Conservation (phyloP, 2,329 filamentous ascomycete genomes). For the Trichophyton schoenleinii region DNA sequence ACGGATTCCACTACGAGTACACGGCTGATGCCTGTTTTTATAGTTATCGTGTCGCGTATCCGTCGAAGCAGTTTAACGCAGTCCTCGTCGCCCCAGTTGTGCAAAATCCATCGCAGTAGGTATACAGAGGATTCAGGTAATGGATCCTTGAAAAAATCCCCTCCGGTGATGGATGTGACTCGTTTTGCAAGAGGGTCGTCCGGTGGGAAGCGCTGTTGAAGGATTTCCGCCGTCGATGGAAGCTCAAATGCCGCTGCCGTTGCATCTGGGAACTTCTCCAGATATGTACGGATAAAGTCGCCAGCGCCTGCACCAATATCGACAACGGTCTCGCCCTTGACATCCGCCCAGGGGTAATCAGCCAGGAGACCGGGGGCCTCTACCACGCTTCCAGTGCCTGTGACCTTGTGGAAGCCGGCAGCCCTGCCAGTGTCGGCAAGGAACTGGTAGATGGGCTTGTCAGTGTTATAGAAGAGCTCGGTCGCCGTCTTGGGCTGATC, state of each 20-base stretch:
- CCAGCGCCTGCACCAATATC: background rate
- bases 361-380: background rate
- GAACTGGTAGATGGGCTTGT: background rate
- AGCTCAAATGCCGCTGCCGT: background rate
- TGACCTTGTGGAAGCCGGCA: background rate
- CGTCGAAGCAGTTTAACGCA: background rate
- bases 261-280: background rate
- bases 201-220: background rate
- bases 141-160: slow-evolving; percentile 1
- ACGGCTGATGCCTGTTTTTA: background rate
- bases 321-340: background rate
- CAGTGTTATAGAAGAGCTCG: background rate
- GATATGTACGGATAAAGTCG: background rate
- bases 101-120: background rate
- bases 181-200: background rate
- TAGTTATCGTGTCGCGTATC: background rate
- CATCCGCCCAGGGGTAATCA: background rate
- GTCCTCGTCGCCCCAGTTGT: background rate
- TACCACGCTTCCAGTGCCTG: background rate
- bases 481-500: background rate
- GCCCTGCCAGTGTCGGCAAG: background rate
- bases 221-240: background rate
- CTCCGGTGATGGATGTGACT: background rate
- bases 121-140: background rate
- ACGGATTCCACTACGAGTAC: background rate